phyloP scores from a whole-genome alignment of 2,329 filamentous ascomycete genomes.

The Talaromyces sp. region DNA sequence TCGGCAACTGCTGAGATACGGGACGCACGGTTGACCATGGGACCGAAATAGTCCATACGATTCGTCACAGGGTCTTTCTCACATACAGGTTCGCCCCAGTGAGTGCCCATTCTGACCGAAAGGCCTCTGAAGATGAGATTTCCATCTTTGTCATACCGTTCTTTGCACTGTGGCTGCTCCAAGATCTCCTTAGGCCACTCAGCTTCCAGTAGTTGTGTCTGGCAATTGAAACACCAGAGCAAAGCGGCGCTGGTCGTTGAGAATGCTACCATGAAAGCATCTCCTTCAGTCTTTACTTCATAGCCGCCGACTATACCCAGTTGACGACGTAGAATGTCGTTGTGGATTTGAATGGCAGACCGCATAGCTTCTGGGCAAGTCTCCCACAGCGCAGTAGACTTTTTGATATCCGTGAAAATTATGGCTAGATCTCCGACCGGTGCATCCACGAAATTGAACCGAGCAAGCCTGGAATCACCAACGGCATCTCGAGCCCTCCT shows the following conservation, averaged over 20 bases:
- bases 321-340: slow-evolving; percentile 92
- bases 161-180: slow-evolving; percentile 77
- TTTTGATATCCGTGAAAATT: slow-evolving; percentile 99
- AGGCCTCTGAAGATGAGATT: slow-evolving; percentile 89
- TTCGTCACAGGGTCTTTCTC: slow-evolving; percentile 94
- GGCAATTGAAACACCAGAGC: slow-evolving; percentile 94
- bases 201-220: slow-evolving; percentile 80
- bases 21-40: slow-evolving; percentile 97
- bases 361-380: slow-evolving; percentile 93
- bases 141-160: slow-evolving; percentile 76
- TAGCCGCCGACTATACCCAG: slow-evolving; percentile 91
- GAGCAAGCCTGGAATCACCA: slow-evolving; percentile 81
- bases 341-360: slow-evolving; percentile 94
- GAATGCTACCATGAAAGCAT: slow-evolving; percentile 99
- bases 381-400: slow-evolving; percentile 94
- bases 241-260: slow-evolving; percentile 91
- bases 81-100: slow-evolving; percentile 91
- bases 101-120: slow-evolving; percentile 95
- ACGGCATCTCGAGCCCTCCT: slow-evolving; percentile 57
- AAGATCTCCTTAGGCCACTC: slow-evolving; percentile 92
- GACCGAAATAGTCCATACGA: slow-evolving; percentile 98
- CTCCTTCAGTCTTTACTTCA: slow-evolving; percentile 98
- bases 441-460: slow-evolving; percentile 87
- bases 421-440: slow-evolving; percentile 88
- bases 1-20: slow-evolving; percentile 93